These are phyloP conservation scores for Endoconidiophora laricicola DNA, from an alignment of 2,329 filamentous ascomycete species.

Conservation along the genomic window DNA sequence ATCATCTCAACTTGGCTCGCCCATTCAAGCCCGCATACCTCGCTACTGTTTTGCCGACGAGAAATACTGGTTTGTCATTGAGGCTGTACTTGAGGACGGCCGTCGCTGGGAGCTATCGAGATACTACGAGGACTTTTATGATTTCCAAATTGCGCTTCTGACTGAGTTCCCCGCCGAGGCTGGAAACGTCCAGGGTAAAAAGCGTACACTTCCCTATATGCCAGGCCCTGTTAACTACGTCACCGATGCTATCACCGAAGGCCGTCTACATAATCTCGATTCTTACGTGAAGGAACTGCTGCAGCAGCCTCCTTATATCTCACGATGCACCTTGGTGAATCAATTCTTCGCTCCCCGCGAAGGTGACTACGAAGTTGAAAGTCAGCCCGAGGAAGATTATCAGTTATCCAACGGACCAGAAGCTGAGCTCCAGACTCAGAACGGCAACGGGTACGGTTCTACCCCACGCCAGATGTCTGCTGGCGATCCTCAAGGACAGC, in stretches of 20 bases:
- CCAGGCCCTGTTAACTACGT: slow-evolving; percentile 94
- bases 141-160: slow-evolving; percentile 89
- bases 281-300: slow-evolving; percentile 90
- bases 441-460: slow-evolving; percentile 36
- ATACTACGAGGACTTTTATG: slow-evolving; percentile 97
- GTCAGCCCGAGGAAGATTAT: slow-evolving; percentile 59
- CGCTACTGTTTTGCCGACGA: slow-evolving; percentile 92
- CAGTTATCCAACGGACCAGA: slow-evolving; percentile 51
- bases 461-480: slow-evolving; percentile 29
- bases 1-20: slow-evolving; percentile 49
- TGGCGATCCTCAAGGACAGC: slow-evolving; percentile 18
- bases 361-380: slow-evolving; percentile 86
- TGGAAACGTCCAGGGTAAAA: slow-evolving; percentile 63
- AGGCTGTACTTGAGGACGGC: slow-evolving; percentile 78
- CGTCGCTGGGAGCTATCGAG: slow-evolving; percentile 83
- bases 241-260: slow-evolving; percentile 93
- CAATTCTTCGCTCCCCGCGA: slow-evolving; percentile 81
- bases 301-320: slow-evolving; percentile 67
- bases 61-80: slow-evolving; percentile 98
- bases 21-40: slow-evolving; percentile 70
- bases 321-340: slow-evolving; percentile 66
- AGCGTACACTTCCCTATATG: slow-evolving; percentile 87
- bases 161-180: slow-evolving; percentile 86
- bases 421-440: slow-evolving; percentile 22
- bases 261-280: slow-evolving; percentile 78